phyloP scores from a whole-genome alignment of 495 filamentous ascomycete genomes.

The Penicillium cataractarum region DNA sequence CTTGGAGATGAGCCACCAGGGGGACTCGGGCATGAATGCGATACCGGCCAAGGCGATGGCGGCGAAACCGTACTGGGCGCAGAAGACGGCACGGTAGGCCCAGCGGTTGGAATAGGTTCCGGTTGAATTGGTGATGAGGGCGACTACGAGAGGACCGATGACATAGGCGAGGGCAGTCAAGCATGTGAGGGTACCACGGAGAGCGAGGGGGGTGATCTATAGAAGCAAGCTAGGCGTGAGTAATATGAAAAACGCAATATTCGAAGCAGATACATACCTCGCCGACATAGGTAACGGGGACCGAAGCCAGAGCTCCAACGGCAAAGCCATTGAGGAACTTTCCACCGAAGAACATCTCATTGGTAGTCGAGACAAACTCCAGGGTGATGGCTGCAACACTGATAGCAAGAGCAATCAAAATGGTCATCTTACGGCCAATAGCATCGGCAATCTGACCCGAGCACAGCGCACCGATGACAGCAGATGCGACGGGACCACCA shows the following conservation, averaged over 20 bases:
- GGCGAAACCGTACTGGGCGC: constrained; percentile 32
- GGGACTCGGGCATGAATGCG: constrained; percentile 28
- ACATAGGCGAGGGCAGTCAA: constrained; percentile 29
- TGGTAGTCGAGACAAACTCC: constrained; percentile 33
- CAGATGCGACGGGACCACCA: constrained; percentile 25
- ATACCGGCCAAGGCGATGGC: constrained; percentile 21
- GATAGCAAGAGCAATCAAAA: constrained; percentile 23
- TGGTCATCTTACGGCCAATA: constrained; percentile 19
- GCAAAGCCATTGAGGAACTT: constrained; percentile 40
- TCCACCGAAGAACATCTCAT: constrained; percentile 36
- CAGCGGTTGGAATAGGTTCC: constrained; percentile 29
- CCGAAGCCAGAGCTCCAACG: constrained; percentile 26
- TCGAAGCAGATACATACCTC: constrained; percentile 18
- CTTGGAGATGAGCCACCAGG: constrained; percentile 28
- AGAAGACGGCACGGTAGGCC: constrained; percentile 38
- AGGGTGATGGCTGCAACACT: constrained; percentile 30
- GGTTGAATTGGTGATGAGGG: constrained; percentile 31
- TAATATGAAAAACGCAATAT: not conserved
- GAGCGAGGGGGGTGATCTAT: constrained; percentile 31
- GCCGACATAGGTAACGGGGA: constrained; percentile 34
- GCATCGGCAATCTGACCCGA: constrained; percentile 25
- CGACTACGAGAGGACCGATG: constrained; percentile 32
- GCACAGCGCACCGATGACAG: constrained; percentile 22
- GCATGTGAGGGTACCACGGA: constrained; percentile 32
- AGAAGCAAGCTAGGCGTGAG: not conserved